Percentiles rank a stretch among this genome's conserved stretches.
Evolutionary conservation across 768 basidiomycete genomes (phyloP).

Genomic region (Thelephora ganbajun): DNA sequence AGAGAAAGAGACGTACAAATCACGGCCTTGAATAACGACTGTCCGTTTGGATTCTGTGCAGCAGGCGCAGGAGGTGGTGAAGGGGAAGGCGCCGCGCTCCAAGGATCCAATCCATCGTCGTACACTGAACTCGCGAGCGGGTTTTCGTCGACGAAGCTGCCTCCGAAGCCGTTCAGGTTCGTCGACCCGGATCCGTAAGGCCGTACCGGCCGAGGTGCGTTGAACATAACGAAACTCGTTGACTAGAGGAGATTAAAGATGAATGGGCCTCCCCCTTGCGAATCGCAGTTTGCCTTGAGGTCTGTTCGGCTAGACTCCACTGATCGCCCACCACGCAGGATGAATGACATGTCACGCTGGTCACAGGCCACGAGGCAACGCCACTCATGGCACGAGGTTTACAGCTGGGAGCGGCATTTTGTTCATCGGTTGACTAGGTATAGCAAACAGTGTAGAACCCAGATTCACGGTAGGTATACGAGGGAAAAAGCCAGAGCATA

Average conservation of each 20-base stretch:
- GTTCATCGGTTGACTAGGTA: too few relatives aligned
- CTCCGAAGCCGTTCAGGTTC: constrained; percentile 37
- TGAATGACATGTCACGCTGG: too few relatives aligned
- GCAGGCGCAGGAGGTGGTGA: constrained; percentile 46
- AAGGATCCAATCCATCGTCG: constrained; percentile 65
- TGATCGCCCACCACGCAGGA: too few relatives aligned
- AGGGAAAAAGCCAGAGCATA: too few relatives aligned
- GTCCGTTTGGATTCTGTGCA: constrained; percentile 7
- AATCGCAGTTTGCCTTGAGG: too few relatives aligned
- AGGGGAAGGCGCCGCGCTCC: constrained; percentile 65
- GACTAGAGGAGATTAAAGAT: neutral
- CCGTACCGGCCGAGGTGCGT: constrained; percentile 64
- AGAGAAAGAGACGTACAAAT: constrained; percentile 34
- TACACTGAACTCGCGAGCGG: constrained; percentile 58
- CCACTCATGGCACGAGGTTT: too few relatives aligned
- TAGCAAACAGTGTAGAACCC: too few relatives aligned
- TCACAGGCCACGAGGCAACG: too few relatives aligned
- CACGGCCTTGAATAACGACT: constrained; percentile 46
- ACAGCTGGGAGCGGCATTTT: too few relatives aligned
- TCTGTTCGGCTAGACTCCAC: too few relatives aligned
- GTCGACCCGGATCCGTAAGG: constrained; percentile 45
- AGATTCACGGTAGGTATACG: too few relatives aligned
- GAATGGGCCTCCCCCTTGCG: too few relatives aligned
- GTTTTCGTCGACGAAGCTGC: constrained; percentile 65
- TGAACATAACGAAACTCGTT: constrained; percentile 47